Conservation (phyloP, 1,284 basidiomycete species). For the Microbotryum saponariae region DNA sequence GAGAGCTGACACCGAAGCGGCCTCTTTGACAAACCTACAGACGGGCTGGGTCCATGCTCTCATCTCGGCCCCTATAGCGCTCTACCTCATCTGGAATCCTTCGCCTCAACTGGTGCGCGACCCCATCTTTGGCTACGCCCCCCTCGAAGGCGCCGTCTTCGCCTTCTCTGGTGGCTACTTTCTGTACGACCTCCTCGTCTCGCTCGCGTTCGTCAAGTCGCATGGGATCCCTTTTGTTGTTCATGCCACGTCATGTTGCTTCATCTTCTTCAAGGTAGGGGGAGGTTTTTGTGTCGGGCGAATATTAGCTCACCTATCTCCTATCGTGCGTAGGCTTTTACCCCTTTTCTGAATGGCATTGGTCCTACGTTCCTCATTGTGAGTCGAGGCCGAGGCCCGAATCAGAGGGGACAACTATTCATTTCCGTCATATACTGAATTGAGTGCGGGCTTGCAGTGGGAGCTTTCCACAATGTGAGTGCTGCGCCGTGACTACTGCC, state of each 20-base stretch:
- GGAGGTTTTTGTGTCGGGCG: not conserved
- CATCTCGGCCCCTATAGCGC: constrained; percentile 6
- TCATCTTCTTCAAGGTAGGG: constrained; percentile 28
- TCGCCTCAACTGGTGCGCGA: constrained; percentile 6
- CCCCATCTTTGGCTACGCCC: constrained; percentile 5
- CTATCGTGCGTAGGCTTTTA: constrained; percentile 37
- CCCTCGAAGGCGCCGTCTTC: constrained; percentile 6
- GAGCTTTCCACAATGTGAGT: constrained; percentile 29
- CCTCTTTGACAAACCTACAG: constrained; percentile 1
- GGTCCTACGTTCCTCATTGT: constrained; percentile 32
- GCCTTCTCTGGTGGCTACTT: constrained; percentile 15
- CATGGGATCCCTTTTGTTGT: constrained; percentile 40
- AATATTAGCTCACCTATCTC: constrained; percentile 21
- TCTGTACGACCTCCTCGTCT: constrained; percentile 34
- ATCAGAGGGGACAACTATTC: not conserved
- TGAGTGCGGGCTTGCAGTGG: constrained; percentile 30
- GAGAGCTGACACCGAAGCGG: not conserved
- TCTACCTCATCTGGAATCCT: constrained; percentile 11
- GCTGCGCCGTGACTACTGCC: not conserved
- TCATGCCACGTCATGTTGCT: constrained; percentile 38
- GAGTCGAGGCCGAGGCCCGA: not conserved
- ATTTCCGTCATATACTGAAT: not conserved
- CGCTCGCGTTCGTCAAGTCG: constrained; percentile 15
- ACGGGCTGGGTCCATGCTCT: constrained; percentile 32
- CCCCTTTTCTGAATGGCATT: constrained; percentile 33